These are phyloP conservation scores for Pseudocercospora fijiensis DNA, from an alignment of 2,329 filamentous ascomycete species.

Conservation along the genomic window DNA sequence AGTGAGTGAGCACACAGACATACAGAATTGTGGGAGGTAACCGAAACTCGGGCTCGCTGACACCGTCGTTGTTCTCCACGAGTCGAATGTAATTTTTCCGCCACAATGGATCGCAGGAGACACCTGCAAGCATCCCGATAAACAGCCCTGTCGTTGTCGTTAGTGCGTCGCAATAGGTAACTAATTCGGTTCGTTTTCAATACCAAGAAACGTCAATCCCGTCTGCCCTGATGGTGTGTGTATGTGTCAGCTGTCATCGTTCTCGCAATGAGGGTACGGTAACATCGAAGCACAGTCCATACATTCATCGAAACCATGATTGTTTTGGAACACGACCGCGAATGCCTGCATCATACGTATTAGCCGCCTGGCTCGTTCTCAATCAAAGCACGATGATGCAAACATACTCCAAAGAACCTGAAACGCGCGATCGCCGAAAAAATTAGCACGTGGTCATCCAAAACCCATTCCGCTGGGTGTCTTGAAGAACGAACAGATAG, in stretches of 20 bases:
- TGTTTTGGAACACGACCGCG: slow-evolving; percentile 70
- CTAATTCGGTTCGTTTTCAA: slow-evolving; percentile 42
- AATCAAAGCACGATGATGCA: slow-evolving; percentile 1
- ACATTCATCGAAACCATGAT: slow-evolving; percentile 74
- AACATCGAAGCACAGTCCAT: not conserved
- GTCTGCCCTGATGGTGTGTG: slow-evolving; percentile 52
- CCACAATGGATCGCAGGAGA: slow-evolving; percentile 66
- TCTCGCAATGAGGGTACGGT: not conserved
- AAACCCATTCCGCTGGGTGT: slow-evolving; percentile 16
- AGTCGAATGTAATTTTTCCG: slow-evolving; percentile 56
- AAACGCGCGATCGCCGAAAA: not conserved
- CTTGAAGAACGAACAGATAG: slow-evolving; percentile 78
- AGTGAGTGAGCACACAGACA: slow-evolving; percentile 14
- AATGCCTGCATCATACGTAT: slow-evolving; percentile 61
- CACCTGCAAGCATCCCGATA: slow-evolving; percentile 65
- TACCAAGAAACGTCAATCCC: slow-evolving; percentile 72
- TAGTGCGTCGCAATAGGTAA: slow-evolving; percentile 6
- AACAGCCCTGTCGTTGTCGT: slow-evolving; percentile 55
- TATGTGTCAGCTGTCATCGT: not conserved
- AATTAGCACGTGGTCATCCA: not conserved
- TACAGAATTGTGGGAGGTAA: slow-evolving; percentile 62
- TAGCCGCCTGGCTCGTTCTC: slow-evolving; percentile 8
- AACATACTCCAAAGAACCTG: slow-evolving; percentile 6
- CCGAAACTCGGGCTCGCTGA: slow-evolving; percentile 81
- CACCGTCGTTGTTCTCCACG: slow-evolving; percentile 54